Evolutionary conservation across 164 flowering plant species (phyloP), one percentile per base, ranked within the genome.

Genomic region (Cinnamomum micranthum): DNA sequence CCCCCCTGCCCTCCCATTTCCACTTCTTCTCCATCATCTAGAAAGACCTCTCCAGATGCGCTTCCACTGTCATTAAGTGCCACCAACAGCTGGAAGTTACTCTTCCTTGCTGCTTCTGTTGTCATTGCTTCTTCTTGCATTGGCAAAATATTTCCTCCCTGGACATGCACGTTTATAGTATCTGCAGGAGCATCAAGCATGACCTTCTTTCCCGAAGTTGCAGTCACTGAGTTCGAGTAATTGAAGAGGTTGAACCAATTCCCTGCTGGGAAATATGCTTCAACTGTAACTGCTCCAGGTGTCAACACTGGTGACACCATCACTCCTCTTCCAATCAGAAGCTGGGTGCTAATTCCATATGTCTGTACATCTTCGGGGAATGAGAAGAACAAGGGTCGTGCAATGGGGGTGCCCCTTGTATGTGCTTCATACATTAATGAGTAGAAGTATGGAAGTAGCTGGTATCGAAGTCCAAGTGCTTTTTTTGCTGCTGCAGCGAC

Each of bases 51-150:
- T 5, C 98, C 98, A 0, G 78, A 78, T 68, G 86, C 81, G 7
- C 75, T 78, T 9, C 73, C 89, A 4, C 7, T 71, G 7, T 66
- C 59, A 70, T 86, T 81, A 6, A 84, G 68, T 0, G 78, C 89
- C 51, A 91, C 90, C 77, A 91, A 25, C 19, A 93, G 84, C 66
- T 87, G 66, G 74, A 90, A 93, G 23, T 88, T 79, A 0, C 90
- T 88, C 50, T 73, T 76, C 50, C 95, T 79, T 5, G 92, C 91
- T 50, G 78, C 88, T 60, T 60, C 15, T 6, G 92, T 89, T 10
- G 95, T 89, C 87, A 85, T 81, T 19, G 87, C 93, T 76, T 79
- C 91, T 35, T 86, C 90, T 82, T 93, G 98, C 90, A 90, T 75
- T 20, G 90, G 87, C 76, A 93, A 47, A 20, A 93, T 85, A 47